phyloP scores from a whole-genome alignment of 164 flowering plant genomes.

The Aristolochia contorta region DNA sequence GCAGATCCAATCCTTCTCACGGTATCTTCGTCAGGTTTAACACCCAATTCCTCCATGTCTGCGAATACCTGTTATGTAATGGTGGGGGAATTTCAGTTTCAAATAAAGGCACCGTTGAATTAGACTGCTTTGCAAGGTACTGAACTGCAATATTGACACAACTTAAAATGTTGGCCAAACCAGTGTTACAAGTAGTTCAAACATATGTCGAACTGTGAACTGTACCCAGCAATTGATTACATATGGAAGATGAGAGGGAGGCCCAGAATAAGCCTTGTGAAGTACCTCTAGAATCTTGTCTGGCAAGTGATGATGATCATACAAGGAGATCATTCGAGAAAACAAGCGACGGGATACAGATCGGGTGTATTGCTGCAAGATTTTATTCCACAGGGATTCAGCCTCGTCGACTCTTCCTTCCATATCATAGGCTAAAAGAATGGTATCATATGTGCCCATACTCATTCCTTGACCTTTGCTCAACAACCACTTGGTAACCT shows the following conservation, averaged over 20 bases:
- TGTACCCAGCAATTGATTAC: not conserved
- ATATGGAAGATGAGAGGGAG: not conserved
- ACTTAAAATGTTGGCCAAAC: too few species aligned
- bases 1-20: slow-evolving; percentile 55
- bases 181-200: too few species aligned
- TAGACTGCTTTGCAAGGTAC: too few species aligned
- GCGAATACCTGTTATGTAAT: slow-evolving; percentile 59
- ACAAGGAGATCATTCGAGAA: slow-evolving; percentile 86
- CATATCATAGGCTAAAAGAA: slow-evolving; percentile 88
- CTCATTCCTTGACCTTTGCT: slow-evolving; percentile 94
- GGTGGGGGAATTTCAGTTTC: not conserved
- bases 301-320: slow-evolving; percentile 67
- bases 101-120: too few species aligned
- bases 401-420: slow-evolving; percentile 85
- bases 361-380: slow-evolving; percentile 68
- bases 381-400: slow-evolving; percentile 86
- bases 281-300: slow-evolving; percentile 76
- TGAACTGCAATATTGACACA: too few species aligned
- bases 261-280: not conserved
- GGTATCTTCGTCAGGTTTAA: slow-evolving; percentile 86
- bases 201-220: too few species aligned
- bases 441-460: slow-evolving; percentile 87
- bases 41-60: slow-evolving; percentile 94
- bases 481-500: slow-evolving; percentile 97
- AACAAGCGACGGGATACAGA: slow-evolving; percentile 74